These are phyloP conservation scores for Fraxinus floribunda DNA, from an alignment of 305 asterid species.

Conservation along the genomic window DNA sequence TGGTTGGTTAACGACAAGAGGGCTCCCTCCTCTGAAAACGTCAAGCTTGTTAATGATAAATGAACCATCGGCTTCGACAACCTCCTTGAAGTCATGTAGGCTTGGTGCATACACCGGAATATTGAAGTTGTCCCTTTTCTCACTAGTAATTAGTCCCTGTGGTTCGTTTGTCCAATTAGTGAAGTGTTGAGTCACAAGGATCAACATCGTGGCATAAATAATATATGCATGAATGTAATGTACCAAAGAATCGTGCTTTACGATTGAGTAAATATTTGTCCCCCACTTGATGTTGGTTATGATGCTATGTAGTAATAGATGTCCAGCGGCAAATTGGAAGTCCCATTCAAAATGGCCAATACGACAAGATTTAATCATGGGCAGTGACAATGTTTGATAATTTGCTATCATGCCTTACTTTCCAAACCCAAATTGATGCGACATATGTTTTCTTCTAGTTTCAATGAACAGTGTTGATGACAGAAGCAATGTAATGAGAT, in stretches of 20 bases:
- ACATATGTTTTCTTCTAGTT: neutral
- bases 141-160: conserved; percentile 72
- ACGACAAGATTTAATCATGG: neutral
- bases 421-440: neutral
- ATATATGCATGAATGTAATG: neutral
- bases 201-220: neutral
- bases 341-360: neutral
- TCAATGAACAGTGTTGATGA: neutral
- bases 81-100: conserved; percentile 85
- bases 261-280: neutral
- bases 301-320: neutral
- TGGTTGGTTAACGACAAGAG: conserved; percentile 76
- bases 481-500: neutral
- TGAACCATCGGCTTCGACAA: conserved; percentile 74
- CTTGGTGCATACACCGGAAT: conserved; percentile 92
- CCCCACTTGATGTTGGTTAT: neutral
- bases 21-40: conserved; percentile 88
- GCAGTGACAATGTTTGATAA: neutral
- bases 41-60: conserved; percentile 67
- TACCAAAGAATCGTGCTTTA: neutral
- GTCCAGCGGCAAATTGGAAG: neutral
- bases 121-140: conserved; percentile 78
- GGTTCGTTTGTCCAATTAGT: neutral
- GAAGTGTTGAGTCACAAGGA: neutral
- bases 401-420: neutral